phyloP scores from a whole-genome alignment of 257 asterid genomes.

The Nicotiana sylvestris region DNA sequence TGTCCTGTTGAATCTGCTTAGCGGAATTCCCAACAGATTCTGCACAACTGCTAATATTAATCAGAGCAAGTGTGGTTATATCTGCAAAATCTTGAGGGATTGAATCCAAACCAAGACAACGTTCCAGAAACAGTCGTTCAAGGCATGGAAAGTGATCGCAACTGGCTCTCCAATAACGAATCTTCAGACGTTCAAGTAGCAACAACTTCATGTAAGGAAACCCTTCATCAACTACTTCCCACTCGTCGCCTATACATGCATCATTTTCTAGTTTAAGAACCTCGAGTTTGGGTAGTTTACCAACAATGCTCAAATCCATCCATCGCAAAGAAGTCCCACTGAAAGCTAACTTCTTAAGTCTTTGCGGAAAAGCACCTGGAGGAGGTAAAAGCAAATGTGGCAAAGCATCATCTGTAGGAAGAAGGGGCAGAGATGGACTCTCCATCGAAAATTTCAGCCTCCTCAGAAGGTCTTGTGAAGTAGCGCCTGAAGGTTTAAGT shows the following conservation, averaged over 20 bases:
- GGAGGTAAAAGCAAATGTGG: not conserved
- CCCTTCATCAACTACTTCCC: not conserved
- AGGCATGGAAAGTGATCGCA: slow-evolving; percentile 17
- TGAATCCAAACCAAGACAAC: slow-evolving; percentile 9
- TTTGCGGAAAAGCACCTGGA: slow-evolving; percentile 21
- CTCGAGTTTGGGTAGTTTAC: not conserved
- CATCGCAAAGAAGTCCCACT: rapidly evolving
- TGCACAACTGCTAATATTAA: too few relatives aligned
- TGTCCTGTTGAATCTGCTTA: too few relatives aligned
- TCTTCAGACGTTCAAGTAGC: not conserved
- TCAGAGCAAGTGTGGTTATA: too few relatives aligned
- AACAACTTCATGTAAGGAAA: not conserved
- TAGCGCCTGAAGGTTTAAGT: not conserved
- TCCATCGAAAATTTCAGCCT: too few relatives aligned
- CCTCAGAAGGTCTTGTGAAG: not conserved
- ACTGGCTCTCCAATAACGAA: not conserved
- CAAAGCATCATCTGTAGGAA: not conserved
- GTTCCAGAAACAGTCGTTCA: slow-evolving; percentile 17
- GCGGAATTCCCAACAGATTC: too few relatives aligned
- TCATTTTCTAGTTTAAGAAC: not conserved
- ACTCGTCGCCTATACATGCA: not conserved
- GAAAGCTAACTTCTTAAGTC: not conserved
- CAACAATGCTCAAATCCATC: not conserved
- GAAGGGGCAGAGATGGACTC: not conserved
- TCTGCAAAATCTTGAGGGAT: too few relatives aligned